Evolutionary conservation across 495 filamentous ascomycete genomes (phyloP), one percentile per base, ranked within the genome.

Genomic region (Pyrenopolyporus hunteri): DNA sequence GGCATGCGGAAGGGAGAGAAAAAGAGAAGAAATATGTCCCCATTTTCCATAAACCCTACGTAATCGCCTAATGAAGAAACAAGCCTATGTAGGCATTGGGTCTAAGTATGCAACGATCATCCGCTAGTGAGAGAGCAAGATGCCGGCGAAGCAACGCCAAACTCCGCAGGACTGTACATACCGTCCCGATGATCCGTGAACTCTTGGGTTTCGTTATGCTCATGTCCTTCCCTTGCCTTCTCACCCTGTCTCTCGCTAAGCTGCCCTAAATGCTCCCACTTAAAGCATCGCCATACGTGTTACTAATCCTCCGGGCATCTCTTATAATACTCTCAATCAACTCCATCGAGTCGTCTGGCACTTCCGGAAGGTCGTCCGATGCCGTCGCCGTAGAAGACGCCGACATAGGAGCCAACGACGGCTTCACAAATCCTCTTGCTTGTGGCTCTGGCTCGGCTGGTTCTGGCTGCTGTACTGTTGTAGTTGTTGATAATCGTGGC

Each of bases 291-390:
- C 46, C 35, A 17, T 53, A 69, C 4, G 62, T 57, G 16, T 54
- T 57, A 36, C 69, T 69, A 13, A 66, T 67, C 36, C 62, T 56
- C 16, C 67, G 63, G 9, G 69, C 69, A 49, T 65, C 63, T 25
- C 59, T 55, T n/a, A 83, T 78, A 59, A 83, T 77, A 63, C 74
- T 74, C 68, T 83, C 77, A 35, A 83, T 70, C n/a, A 83, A 50
- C 25, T 75, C 75, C 62, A 75, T 73, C 4, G 76, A 76, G 37
- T 78, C 76, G n/a, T 69, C 68, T 11, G 77, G 72, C 11, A 77
- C 70, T 62, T 76, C 76, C 7, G 72, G 70, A 22, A 74, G 66
- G 28, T 73, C 71, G 20, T 49, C 50, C 11, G 65, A 45, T 6
- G 48, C 33, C 10, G 31, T 42, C 14, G 55, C 11, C 22, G 26